Base-by-base conservation (phyloP, 2,329 filamentous ascomycete species). In the Chrysoporthe puriensis region DNA sequence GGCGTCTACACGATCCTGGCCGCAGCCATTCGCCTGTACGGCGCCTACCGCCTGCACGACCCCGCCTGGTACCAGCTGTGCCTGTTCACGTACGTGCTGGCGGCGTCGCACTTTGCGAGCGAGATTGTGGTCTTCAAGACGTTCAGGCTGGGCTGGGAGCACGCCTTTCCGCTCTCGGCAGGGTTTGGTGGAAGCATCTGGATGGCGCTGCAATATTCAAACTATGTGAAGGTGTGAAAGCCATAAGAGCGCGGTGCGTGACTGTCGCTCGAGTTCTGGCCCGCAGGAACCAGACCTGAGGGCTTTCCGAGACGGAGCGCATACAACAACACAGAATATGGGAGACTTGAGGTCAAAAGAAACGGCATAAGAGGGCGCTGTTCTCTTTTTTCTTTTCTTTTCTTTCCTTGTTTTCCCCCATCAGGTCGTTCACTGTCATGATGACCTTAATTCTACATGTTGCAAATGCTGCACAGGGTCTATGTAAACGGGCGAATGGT, bases 1-100 rank as follows among this genome's bases (percentile, higher is more conserved):
- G 94, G 91, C 64, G 96, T 92, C 42, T 97, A 94, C 90, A 96
- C 94, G 0, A 85, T 95, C 67, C 83, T 97, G 68, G 90, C 91
- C 6, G 87, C 89, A 68, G 82, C 97, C 62, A 85, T 97, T 57
- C 88, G 94, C 63, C 81, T 94, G 72, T 96, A 96, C 76, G 92
- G 93, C 4, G 92, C 92, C 44, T 97, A 96, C 81, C 85, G 96
- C 78, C 88, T 97, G 71, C 83, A 88, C 72, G 85, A 93, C 69
- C 86, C 87, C 0, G 85, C 86, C 57, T 83, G 94, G 65, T 97
- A 96, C 78, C 87, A 96, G 77, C 83, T 97, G 68, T 91, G 91
- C 18, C 81, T 96, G 72, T 92, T 90, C 86, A 96, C 92, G 8
- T 97, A 95, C 77, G 85, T 88, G 1, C 84, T 97, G 66, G 94